Conservation (phyloP, 441 rosid species). For the Erodium chrysanthum region DNA sequence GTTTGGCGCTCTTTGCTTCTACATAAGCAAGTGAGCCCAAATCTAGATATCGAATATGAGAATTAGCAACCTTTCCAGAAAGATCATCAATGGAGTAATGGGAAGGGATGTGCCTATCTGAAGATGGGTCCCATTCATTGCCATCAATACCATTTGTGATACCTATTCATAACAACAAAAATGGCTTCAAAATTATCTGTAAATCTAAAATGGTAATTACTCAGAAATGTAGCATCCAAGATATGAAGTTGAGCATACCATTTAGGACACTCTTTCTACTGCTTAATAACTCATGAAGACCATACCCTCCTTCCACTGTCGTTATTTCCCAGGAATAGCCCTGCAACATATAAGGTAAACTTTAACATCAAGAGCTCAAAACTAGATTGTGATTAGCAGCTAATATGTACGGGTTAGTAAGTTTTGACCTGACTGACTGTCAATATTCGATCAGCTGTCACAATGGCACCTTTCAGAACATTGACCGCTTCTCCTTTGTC, state of each 20-base stretch:
- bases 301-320: constrained; percentile 88
- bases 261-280: constrained; percentile 64
- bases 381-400: background rate
- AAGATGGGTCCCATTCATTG: constrained; percentile 77
- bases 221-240: constrained; percentile 4
- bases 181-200: no score
- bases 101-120: constrained; percentile 47
- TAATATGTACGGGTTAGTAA: constrained; percentile 1
- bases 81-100: constrained; percentile 60
- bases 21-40: no score
- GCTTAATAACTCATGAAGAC: constrained; percentile 60
- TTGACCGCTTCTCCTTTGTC: constrained; percentile 96
- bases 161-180: constrained; percentile 33
- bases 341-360: constrained; percentile 30
- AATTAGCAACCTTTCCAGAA: constrained; percentile 58
- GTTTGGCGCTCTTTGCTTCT: no score
- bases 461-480: constrained; percentile 87
- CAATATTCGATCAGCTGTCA: constrained; percentile 75
- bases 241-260: constrained; percentile 33
- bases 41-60: background rate
- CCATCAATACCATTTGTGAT: constrained; percentile 79
- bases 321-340: constrained; percentile 97
- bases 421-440: constrained; percentile 79
- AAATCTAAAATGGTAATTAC: background rate
- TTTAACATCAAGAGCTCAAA: background rate